phyloP scores from a whole-genome alignment of 495 filamentous ascomycete genomes.

The Neurospora sp. region DNA sequence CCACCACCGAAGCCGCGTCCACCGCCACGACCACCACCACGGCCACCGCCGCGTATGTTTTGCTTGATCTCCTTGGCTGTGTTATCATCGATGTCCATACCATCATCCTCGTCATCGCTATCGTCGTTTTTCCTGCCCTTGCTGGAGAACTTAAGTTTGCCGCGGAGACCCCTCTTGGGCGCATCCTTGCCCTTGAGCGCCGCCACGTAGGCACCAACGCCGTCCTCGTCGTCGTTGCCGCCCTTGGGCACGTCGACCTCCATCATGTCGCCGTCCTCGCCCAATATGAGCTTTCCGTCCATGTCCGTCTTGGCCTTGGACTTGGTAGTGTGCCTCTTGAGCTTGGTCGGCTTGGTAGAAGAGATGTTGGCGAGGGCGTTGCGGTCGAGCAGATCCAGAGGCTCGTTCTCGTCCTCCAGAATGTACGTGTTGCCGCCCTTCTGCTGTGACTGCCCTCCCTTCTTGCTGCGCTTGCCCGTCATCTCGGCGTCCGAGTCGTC shows the following conservation, averaged over 20 bases:
- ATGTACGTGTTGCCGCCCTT: slow-evolving; percentile 68
- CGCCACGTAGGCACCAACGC: slow-evolving; percentile 84
- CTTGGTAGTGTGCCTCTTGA: slow-evolving; percentile 43
- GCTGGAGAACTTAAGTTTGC: slow-evolving; percentile 79
- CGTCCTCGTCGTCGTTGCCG: slow-evolving; percentile 41
- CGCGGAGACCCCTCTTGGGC: slow-evolving; percentile 67
- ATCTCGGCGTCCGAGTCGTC: slow-evolving; percentile 56
- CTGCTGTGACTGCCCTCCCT: slow-evolving; percentile 23
- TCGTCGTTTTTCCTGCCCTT: slow-evolving; percentile 50
- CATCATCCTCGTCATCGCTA: slow-evolving; percentile 51
- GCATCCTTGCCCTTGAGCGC: slow-evolving; percentile 81
- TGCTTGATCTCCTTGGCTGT: slow-evolving; percentile 39
- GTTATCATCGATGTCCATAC: slow-evolving; percentile 37
- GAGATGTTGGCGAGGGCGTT: slow-evolving; percentile 88
- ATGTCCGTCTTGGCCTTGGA: slow-evolving; percentile 62
- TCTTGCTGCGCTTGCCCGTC: slow-evolving; percentile 41
- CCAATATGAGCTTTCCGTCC: slow-evolving; percentile 84
- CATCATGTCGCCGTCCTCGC: slow-evolving; percentile 44
- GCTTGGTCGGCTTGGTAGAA: slow-evolving; percentile 64
- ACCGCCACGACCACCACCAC: slow-evolving; percentile 16
- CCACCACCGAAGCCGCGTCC: slow-evolving; percentile 13
- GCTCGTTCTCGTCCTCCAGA: slow-evolving; percentile 84
- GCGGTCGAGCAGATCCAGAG: slow-evolving; percentile 82
- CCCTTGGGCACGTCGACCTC: slow-evolving; percentile 52
- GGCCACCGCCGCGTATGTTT: slow-evolving; percentile 8